phyloP scores from a whole-genome alignment of 257 asterid species.

The Plectranthus barbatus region DNA sequence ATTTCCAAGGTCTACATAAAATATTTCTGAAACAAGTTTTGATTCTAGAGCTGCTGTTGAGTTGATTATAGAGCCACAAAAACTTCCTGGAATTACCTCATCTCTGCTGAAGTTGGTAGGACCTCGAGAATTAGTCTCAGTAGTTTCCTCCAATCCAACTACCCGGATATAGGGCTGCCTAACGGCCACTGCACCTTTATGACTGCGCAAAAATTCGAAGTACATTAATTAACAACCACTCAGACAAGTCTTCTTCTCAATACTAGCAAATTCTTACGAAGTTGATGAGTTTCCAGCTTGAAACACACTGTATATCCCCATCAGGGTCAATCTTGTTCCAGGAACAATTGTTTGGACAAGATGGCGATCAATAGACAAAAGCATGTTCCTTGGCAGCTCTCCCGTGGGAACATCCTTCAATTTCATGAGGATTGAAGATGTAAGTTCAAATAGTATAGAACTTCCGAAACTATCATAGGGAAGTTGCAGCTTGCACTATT shows the following conservation, averaged over 20 bases:
- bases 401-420: slow-evolving; percentile 97
- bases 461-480: neutral
- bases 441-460: neutral
- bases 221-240: slow-evolving; percentile 1
- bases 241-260: neutral
- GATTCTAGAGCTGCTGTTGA: neutral
- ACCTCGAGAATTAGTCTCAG: slow-evolving; percentile 77
- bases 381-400: slow-evolving; percentile 95
- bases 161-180: slow-evolving; percentile 96
- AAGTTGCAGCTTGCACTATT: neutral
- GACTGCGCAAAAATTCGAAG: slow-evolving; percentile 40
- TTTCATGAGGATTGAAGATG: neutral
- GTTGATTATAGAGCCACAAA: neutral
- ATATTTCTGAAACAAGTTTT: neutral
- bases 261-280: slow-evolving; percentile 42
- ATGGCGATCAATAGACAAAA: slow-evolving; percentile 93
- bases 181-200: slow-evolving; percentile 94
- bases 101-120: slow-evolving; percentile 74
- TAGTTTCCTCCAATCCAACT: slow-evolving; percentile 82
- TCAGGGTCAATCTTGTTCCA: slow-evolving; percentile 86
- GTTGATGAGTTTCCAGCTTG: slow-evolving; percentile 85
- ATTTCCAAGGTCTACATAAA: neutral
- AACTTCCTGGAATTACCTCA: slow-evolving; percentile 46
- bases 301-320: slow-evolving; percentile 94
- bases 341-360: slow-evolving; percentile 99